Evolutionary conservation across 2,329 filamentous ascomycete genomes (phyloP), one percentile per base, ranked within the genome.

Genomic region (Fusarium succisae): DNA sequence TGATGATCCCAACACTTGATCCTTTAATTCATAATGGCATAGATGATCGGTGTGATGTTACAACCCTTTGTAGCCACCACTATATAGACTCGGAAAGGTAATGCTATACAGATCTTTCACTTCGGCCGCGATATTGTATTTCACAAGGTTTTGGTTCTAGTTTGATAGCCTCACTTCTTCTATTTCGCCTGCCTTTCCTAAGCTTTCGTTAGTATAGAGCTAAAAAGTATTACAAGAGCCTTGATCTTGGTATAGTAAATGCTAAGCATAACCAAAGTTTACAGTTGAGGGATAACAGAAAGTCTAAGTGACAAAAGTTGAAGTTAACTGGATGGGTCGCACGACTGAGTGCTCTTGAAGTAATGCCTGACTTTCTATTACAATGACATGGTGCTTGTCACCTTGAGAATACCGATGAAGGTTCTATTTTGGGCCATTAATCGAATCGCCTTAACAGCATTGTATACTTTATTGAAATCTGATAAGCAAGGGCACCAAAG

Each of bases 391-490:
- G 28, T n/a, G 7, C 28, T 32, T 50, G 11, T 13, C 8, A 12
- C 20, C 14, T 30, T 30, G 15, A n/a, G 4, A 8, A 48, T 30
- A 30, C 17, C 4, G 2, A 3, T 9, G 20, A 50, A 50, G 14
- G 20, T 22, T 30, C 45, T 3, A 6, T 6, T 17, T 15, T 48
- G 4, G 20, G 14, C 6, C 14, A 17, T 6, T 12, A 5, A 6
- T 14, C 11, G 3, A 24, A n/a, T 7, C 3, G 3, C 7, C 3
- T n/a, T 13, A 9, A 8, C 4, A 24, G 15, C 8, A 18, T 13
- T 18, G 8, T 6, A n/a, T 32, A 32, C 4, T 18, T 30, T 18
- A 18, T 24, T 8, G 15, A 17, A 50, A 35, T 11, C 5, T 35
- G 12, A 32, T 15, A 12, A 32, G 15, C 28, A 4, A 35, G 17